A percentile compares a stretch with the other conserved stretches of the same genome.
Conservation (phyloP, 2,329 filamentous ascomycete species). For the Alternaria alternata region DNA sequence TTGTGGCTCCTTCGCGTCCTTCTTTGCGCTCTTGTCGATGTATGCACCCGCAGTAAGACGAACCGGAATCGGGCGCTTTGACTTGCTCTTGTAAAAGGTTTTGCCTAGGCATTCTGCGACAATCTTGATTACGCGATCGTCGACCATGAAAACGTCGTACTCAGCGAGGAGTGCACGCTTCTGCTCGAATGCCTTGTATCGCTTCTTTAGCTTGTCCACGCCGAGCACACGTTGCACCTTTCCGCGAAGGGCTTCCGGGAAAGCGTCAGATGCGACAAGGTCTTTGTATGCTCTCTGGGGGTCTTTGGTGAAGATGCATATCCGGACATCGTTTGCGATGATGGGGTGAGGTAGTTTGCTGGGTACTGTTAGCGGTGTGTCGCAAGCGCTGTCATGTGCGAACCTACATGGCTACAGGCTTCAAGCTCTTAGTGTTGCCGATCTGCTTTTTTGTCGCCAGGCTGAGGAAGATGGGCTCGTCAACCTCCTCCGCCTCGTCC, state of each 20-base stretch:
- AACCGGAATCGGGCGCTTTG: constrained; percentile 88
- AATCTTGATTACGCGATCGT: constrained; percentile 79
- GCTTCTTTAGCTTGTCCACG: constrained; percentile 82
- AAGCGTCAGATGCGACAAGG: constrained; percentile 74
- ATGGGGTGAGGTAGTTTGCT: constrained; percentile 75
- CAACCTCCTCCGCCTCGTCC: constrained; percentile 57
- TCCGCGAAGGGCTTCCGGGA: constrained; percentile 57
- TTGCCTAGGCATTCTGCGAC: constrained; percentile 85
- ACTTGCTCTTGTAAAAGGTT: constrained; percentile 84
- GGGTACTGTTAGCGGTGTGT: constrained; percentile 21
- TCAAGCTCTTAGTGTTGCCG: constrained; percentile 77
- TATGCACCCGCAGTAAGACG: constrained; percentile 70
- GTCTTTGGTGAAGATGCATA: constrained; percentile 87
- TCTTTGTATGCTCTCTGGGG: constrained; percentile 91
- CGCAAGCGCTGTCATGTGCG: neutral
- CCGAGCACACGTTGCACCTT: constrained; percentile 73
- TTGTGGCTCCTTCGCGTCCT: constrained; percentile 41
- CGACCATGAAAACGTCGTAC: constrained; percentile 93
- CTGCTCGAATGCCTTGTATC: constrained; percentile 88
- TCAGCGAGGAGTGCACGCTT: constrained; percentile 79
- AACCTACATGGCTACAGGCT: constrained; percentile 77
- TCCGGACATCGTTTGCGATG: constrained; percentile 69
- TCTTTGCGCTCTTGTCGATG: constrained; percentile 62
- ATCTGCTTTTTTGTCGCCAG: constrained; percentile 73
- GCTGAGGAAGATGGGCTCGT: constrained; percentile 66